phyloP scores from a whole-genome alignment of 441 rosid genomes.

The Arabidopsis lyrata region DNA sequence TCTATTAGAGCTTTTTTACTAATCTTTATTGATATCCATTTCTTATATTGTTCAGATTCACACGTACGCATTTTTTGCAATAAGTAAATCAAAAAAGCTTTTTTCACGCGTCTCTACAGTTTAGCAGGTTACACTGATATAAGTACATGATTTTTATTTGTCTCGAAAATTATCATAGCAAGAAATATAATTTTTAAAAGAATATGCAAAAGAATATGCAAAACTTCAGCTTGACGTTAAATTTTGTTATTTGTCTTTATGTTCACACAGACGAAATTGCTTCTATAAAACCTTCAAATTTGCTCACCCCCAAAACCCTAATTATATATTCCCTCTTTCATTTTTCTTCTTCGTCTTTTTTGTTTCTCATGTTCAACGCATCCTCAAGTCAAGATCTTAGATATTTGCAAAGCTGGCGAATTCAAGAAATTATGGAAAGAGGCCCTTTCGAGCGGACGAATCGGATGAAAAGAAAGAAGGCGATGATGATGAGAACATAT shows the following conservation, averaged over 20 bases:
- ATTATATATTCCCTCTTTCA: slow-evolving; percentile 13
- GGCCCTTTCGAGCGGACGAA: slow-evolving; percentile 54
- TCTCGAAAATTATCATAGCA: slow-evolving; percentile 11
- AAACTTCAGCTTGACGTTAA: slow-evolving; percentile 45
- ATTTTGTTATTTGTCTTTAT: slow-evolving; percentile 16
- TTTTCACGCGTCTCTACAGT: slow-evolving; percentile 41
- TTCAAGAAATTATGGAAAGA: slow-evolving; percentile 61
- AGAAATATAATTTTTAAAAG: neutral
- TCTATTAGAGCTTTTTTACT: slow-evolving; percentile 25
- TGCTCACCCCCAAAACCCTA: slow-evolving; percentile 48
- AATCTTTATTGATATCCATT: slow-evolving; percentile 31
- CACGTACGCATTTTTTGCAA: slow-evolving; percentile 30
- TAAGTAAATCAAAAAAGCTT: slow-evolving; percentile 5
- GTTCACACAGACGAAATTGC: slow-evolving; percentile 45
- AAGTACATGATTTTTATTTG: slow-evolving; percentile 32
- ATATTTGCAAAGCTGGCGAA: slow-evolving; percentile 53
- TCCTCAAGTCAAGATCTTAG: neutral
- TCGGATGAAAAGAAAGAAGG: slow-evolving; percentile 57
- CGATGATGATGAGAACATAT: slow-evolving; percentile 49
- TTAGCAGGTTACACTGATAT: slow-evolving; percentile 9
- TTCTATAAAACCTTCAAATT: slow-evolving; percentile 29
- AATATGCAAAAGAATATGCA: slow-evolving; percentile 33
- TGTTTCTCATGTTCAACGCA: slow-evolving; percentile 8
- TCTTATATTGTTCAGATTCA: slow-evolving; percentile 32
- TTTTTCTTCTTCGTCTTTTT: slow-evolving; percentile 12